These are phyloP conservation scores for Phoma herbarum DNA, from an alignment of 2,329 filamentous ascomycete species.

Conservation along the genomic window DNA sequence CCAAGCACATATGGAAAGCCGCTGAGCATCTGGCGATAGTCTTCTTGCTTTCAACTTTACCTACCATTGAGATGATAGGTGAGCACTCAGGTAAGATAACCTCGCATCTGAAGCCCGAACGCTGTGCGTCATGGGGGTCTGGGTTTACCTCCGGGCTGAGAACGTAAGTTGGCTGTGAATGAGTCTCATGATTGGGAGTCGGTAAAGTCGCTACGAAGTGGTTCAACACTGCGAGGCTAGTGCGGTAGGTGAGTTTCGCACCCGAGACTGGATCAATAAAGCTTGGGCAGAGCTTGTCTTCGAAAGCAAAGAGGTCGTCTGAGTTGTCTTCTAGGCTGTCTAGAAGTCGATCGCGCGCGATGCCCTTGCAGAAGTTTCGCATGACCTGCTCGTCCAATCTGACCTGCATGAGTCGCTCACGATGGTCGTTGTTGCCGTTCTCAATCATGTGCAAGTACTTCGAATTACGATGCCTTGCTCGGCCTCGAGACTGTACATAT, in stretches of 20 bases:
- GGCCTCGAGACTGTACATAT: slow-evolving; percentile 90
- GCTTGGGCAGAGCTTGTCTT: slow-evolving; percentile 57
- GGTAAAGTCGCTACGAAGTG: slow-evolving; percentile 77
- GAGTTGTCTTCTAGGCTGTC: slow-evolving; percentile 66
- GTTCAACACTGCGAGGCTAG: slow-evolving; percentile 74
- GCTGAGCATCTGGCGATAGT: slow-evolving; percentile 85
- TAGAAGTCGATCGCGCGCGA: slow-evolving; percentile 79
- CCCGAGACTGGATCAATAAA: slow-evolving; percentile 73
- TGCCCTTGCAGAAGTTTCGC: slow-evolving; percentile 75
- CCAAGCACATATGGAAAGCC: slow-evolving; percentile 81
- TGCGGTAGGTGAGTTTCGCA: slow-evolving; percentile 80
- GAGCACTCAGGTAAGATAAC: slow-evolving; percentile 79
- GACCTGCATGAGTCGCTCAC: slow-evolving; percentile 65
- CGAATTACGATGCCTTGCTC: slow-evolving; percentile 80
- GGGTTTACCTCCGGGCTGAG: slow-evolving; percentile 49
- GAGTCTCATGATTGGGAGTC: slow-evolving; percentile 57
- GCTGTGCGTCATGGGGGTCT: slow-evolving; percentile 18
- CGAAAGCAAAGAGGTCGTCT: slow-evolving; percentile 64
- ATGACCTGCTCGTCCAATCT: slow-evolving; percentile 68
- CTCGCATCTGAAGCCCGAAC: slow-evolving; percentile 66
- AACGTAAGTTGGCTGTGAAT: slow-evolving; percentile 66
- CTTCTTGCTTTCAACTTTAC: slow-evolving; percentile 73
- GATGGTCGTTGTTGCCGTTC: slow-evolving; percentile 69
- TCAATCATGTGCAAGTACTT: slow-evolving; percentile 88
- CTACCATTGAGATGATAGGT: slow-evolving; percentile 72